Conservation (phyloP, 441 rosid genomes). For the Bruguiera hainesii region DNA sequence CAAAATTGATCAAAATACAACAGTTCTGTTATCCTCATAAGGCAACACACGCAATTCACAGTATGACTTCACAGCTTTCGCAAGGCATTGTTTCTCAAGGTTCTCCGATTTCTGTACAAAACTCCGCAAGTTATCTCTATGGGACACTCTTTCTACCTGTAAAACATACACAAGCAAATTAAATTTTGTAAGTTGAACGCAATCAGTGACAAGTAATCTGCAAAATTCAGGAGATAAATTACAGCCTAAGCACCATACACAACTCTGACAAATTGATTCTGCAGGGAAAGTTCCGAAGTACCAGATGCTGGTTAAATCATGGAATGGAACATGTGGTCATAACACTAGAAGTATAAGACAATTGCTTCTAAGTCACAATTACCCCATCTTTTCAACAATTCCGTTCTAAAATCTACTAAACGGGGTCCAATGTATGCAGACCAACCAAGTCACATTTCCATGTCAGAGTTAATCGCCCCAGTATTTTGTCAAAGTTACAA, state of each 20-base stretch:
- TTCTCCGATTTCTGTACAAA: slow-evolving; percentile 85
- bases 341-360: not conserved
- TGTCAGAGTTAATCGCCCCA: not conserved
- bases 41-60: slow-evolving; percentile 85
- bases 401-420: not conserved
- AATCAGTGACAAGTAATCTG: no score
- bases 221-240: no score
- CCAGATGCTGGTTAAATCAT: not conserved
- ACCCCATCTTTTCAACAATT: not conserved
- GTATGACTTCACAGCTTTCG: slow-evolving; percentile 70
- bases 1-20: slow-evolving; percentile 48
- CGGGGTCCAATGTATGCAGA: not conserved
- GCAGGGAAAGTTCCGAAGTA: no score
- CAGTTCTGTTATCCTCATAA: slow-evolving; percentile 62
- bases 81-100: slow-evolving; percentile 89
- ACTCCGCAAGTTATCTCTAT: slow-evolving; percentile 72
- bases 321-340: not conserved
- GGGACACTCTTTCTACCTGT: slow-evolving; percentile 75
- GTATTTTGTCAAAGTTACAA: not conserved
- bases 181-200: not conserved
- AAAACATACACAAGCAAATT: not conserved
- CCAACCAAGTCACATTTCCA: not conserved
- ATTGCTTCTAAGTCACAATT: not conserved
- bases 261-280: no score
- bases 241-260: no score